A percentile compares a stretch with the other conserved stretches of the same genome.
Evolutionary conservation across 1,284 basidiomycete genomes (phyloP).

Genomic region (Trichosporon sp.): DNA sequence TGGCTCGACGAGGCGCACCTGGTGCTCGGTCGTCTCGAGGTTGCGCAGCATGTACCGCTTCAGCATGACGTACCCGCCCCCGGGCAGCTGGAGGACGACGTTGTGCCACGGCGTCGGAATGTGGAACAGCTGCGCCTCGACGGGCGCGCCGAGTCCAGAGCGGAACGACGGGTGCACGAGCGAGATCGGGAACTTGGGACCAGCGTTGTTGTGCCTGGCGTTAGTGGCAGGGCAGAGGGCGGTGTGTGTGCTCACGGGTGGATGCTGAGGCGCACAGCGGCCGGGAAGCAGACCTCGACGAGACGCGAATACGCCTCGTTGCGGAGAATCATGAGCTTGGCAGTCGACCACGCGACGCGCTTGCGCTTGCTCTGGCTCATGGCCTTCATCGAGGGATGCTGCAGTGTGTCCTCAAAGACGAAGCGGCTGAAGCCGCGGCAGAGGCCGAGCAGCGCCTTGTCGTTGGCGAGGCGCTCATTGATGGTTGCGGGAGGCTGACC

Average conservation of each 20-base stretch:
- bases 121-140: background rate
- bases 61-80: background rate
- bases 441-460: background rate
- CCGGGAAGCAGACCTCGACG: background rate
- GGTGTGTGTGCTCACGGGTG: background rate
- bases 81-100: background rate
- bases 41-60: background rate
- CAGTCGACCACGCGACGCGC: background rate
- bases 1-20: background rate
- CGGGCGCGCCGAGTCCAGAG: background rate
- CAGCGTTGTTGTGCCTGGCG: conserved; percentile 5
- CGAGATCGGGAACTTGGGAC: conserved; percentile 7
- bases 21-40: conserved; percentile 1
- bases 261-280: conserved; percentile 6
- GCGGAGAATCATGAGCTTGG: conserved; percentile 5
- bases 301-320: conserved; percentile 6
- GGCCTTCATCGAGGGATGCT: background rate
- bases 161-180: conserved; percentile 2
- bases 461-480: background rate
- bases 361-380: background rate
- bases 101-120: conserved; percentile 11
- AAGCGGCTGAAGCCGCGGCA: conserved; percentile 8
- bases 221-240: background rate
- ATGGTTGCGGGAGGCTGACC: background rate
- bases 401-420: background rate